Base-by-base conservation (phyloP, 1,139 yeast species). In the Yamadazyma membranifaciens region DNA sequence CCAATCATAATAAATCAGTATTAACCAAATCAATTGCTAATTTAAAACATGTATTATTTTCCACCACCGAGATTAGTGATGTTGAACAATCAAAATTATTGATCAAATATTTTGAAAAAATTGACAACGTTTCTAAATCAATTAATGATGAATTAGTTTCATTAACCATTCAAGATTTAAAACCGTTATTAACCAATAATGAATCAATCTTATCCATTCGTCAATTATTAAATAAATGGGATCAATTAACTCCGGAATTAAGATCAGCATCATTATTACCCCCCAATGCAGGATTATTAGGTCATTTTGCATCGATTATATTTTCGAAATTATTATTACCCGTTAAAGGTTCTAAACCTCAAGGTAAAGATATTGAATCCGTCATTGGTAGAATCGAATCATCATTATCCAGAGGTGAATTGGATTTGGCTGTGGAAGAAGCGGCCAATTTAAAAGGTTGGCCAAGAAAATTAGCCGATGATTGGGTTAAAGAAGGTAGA, bases 201-300 rank as follows among this genome's bases (percentile, higher is more conserved):
- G 73, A 75, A 43, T 84, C 89, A 9, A 74, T 84, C 34, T 69
- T 83, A 48, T 72, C 81, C 11, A 73, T 67, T 44, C 58, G 89
- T n/a, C 92, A 92, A 56, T 75, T 89, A 52, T 67, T 78, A 50
- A 62, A 80, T 38, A 78, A 89, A 61, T 85, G 92, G 85, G 80
- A 81, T 50, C 69, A 82, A 44, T 73, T 92, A 46, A 83, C 79
- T 15, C 95, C 95, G 14, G 96, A 91, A 64, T 80, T 92, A 57
- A 83, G 96, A 63, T 81, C 89, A 24, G 92, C 95, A 9, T 83
- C 96, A 10, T 67, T 89, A 52, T 76, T 87, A 48, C 98, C 98
- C 39, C 95, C 95, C 53, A 87, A 91, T 60, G 96, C 98, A 26
- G 98, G 98, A 55, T 78, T 92, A 44, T 78, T 92, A 54, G 98